phyloP scores from a whole-genome alignment of 1,284 basidiomycete species.

The Malassezia furfur region DNA sequence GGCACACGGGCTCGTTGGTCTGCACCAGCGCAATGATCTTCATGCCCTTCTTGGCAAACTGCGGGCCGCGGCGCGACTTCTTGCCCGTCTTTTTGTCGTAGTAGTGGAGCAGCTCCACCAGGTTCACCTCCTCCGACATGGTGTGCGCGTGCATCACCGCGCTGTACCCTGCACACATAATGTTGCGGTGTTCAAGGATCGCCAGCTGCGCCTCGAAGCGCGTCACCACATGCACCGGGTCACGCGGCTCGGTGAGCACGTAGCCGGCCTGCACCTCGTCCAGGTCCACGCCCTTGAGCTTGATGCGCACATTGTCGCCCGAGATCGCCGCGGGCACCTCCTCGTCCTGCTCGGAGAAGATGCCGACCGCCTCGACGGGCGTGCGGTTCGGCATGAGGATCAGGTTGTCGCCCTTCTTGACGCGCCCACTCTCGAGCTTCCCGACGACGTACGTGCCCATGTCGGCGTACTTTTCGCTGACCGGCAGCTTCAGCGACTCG shows the following conservation, averaged over 20 bases:
- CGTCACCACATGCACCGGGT: slow-evolving; percentile 42
- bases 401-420: slow-evolving; percentile 39
- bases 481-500: slow-evolving; percentile 46
- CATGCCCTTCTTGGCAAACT: slow-evolving; percentile 45
- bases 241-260: slow-evolving; percentile 36
- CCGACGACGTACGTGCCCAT: slow-evolving; percentile 48
- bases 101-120: slow-evolving; percentile 44
- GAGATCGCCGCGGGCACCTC: slow-evolving; percentile 47
- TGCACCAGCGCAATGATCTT: slow-evolving; percentile 47
- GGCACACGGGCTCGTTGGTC: slow-evolving; percentile 36
- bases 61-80: slow-evolving; percentile 44
- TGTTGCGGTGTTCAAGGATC: slow-evolving; percentile 47
- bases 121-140: slow-evolving; percentile 37
- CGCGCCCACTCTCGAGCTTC: slow-evolving; percentile 44
- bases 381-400: slow-evolving; percentile 45
- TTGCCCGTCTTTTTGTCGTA: slow-evolving; percentile 49
- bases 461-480: slow-evolving; percentile 47
- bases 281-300: slow-evolving; percentile 44
- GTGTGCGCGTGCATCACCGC: slow-evolving; percentile 47
- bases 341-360: slow-evolving; percentile 46
- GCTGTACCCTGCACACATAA: slow-evolving; percentile 46
- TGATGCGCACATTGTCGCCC: slow-evolving; percentile 47
- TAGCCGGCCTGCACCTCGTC: slow-evolving; percentile 43
- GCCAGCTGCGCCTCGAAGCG: slow-evolving; percentile 47
- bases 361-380: slow-evolving; percentile 35